Evolutionary conservation across 2,329 filamentous ascomycete species (phyloP).

Genomic region (Lojkania enalia): DNA sequence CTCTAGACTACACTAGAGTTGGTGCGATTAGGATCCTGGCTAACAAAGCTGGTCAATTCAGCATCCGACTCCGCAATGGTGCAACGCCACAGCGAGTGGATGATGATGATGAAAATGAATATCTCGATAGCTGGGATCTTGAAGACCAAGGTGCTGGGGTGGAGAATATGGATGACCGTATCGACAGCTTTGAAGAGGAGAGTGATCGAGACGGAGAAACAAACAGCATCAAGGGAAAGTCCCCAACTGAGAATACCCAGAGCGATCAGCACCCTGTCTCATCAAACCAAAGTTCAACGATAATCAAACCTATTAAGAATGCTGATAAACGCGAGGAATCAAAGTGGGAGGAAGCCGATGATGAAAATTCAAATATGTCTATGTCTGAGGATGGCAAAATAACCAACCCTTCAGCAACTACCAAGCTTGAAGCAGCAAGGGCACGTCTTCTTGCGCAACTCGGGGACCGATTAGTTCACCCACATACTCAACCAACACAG

Average conservation of each 20-base stretch:
- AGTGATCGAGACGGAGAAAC: neutral
- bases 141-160: neutral
- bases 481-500: neutral
- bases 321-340: too few relatives aligned
- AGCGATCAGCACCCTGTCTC: neutral
- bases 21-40: constrained; percentile 77
- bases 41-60: constrained; percentile 69
- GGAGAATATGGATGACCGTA: constrained; percentile 3
- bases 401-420: constrained; percentile 9
- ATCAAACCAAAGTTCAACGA: too few relatives aligned
- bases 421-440: constrained; percentile 54
- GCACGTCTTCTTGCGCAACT: constrained; percentile 51
- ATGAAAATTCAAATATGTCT: constrained; percentile 23
- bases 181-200: neutral
- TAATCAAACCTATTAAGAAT: too few relatives aligned
- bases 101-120: constrained; percentile 1
- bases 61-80: constrained; percentile 39
- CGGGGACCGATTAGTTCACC: constrained; percentile 31
- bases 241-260: neutral
- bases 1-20: constrained; percentile 75
- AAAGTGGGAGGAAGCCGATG: too few relatives aligned
- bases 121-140: constrained; percentile 4
- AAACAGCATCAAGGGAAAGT: neutral
- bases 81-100: neutral
- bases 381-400: constrained; percentile 23